Conservation (phyloP, 768 basidiomycete species). For the Tulasnella sp. region DNA sequence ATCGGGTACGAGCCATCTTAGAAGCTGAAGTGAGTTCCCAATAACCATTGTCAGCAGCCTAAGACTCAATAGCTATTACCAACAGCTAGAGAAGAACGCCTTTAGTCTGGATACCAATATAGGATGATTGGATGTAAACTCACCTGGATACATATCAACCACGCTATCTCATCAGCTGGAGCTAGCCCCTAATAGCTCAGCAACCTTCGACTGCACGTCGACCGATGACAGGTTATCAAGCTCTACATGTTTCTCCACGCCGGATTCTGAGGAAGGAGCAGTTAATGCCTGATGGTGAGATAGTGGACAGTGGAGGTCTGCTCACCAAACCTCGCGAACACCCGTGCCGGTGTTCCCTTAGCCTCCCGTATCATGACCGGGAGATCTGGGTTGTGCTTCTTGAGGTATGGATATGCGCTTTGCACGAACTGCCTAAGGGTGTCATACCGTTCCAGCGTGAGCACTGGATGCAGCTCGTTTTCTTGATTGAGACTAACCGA, state of each 20-base stretch:
- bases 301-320: background rate
- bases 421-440: constrained; percentile 62
- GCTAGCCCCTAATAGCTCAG: constrained; percentile 38
- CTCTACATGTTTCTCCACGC: constrained; percentile 70
- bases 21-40: constrained; percentile 56
- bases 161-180: background rate
- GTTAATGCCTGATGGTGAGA: background rate
- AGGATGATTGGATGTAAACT: background rate
- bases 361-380: constrained; percentile 76
- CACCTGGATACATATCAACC: background rate
- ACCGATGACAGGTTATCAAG: constrained; percentile 61
- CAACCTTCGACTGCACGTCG: constrained; percentile 62
- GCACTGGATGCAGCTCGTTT: no score
- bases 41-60: background rate
- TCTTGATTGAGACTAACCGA: constrained; percentile 37
- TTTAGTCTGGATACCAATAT: constrained; percentile 30
- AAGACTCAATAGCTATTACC: background rate
- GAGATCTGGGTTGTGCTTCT: constrained; percentile 77
- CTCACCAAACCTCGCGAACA: constrained; percentile 80
- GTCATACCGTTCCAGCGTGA: background rate
- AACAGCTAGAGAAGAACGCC: constrained; percentile 74
- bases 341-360: constrained; percentile 63
- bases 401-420: constrained; percentile 60
- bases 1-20: constrained; percentile 55
- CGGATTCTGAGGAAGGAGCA: constrained; percentile 43